phyloP scores from a whole-genome alignment of 2,329 filamentous ascomycete genomes.

The Aspergillus carbonarius region DNA sequence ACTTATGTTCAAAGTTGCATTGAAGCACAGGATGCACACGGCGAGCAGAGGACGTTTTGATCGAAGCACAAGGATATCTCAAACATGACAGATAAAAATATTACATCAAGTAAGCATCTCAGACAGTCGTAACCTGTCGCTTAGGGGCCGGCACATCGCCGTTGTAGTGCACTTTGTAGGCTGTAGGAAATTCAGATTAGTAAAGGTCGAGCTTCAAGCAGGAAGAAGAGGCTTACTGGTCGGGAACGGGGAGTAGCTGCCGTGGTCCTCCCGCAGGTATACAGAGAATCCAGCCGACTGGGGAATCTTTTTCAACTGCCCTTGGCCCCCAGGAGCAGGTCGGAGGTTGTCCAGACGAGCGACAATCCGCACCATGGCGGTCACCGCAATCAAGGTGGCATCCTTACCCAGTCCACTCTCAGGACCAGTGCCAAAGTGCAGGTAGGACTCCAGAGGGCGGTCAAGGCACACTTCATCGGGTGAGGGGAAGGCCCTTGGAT shows the following conservation, averaged over 20 bases:
- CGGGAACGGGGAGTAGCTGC: conserved; percentile 54
- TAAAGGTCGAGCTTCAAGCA: not conserved
- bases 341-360: conserved; percentile 62
- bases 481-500: conserved; percentile 45
- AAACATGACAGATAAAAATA: not conserved
- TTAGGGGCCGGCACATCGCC: conserved; percentile 32
- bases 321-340: conserved; percentile 62
- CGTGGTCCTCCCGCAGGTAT: conserved; percentile 68
- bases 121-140: conserved; percentile 10
- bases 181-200: conserved; percentile 25
- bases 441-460: conserved; percentile 63
- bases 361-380: conserved; percentile 66
- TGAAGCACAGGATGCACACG: no score
- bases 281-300: conserved; percentile 56
- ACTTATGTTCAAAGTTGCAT: no score
- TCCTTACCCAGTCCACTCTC: conserved; percentile 64
- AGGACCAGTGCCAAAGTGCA: conserved; percentile 63
- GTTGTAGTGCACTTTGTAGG: conserved; percentile 48
- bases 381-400: conserved; percentile 61
- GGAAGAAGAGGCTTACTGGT: conserved; percentile 34
- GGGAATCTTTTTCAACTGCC: conserved; percentile 65
- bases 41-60: no score
- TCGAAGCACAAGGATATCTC: conserved; percentile 2
- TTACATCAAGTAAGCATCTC: not conserved
- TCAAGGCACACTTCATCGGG: conserved; percentile 56